These are phyloP conservation scores for Fusarium sp. DNA, from an alignment of 2,329 filamentous ascomycete species.

Conservation along the genomic window DNA sequence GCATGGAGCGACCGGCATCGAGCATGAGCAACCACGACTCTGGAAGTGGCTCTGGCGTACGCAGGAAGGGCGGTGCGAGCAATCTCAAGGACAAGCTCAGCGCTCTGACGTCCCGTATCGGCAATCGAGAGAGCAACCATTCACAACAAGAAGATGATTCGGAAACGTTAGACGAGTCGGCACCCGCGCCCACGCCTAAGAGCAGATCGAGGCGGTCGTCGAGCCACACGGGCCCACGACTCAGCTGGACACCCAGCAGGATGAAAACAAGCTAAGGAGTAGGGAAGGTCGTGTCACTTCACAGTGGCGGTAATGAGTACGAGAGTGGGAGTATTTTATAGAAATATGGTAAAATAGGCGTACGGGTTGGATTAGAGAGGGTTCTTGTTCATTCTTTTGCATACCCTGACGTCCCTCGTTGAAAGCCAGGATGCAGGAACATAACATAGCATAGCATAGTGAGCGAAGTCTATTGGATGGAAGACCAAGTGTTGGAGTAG, in stretches of 20 bases:
- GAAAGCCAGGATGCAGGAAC: conserved; percentile 13
- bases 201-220: conserved; percentile 41
- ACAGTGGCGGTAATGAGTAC: conserved; percentile 15
- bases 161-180: conserved; percentile 42
- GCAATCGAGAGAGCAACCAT: conserved; percentile 43
- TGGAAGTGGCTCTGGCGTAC: conserved; percentile 39
- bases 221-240: conserved; percentile 38
- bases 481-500: conserved; percentile 15
- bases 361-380: conserved; percentile 31
- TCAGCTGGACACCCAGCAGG: conserved; percentile 38
- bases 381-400: conserved; percentile 37
- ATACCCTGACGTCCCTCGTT: conserved; percentile 14
- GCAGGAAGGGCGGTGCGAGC: conserved; percentile 50
- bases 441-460: conserved; percentile 32
- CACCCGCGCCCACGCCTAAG: conserved; percentile 25
- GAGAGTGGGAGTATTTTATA: conserved; percentile 29
- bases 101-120: conserved; percentile 53
- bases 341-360: conserved; percentile 36
- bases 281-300: conserved; percentile 9
- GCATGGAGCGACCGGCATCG: conserved; percentile 52
- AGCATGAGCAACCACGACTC: conserved; percentile 52
- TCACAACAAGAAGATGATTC: conserved; percentile 44
- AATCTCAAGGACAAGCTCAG: conserved; percentile 57
- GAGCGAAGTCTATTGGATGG: conserved; percentile 19
- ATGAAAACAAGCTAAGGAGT: conserved; percentile 31